phyloP scores from a whole-genome alignment of 1,284 basidiomycete genomes.

The Rhodotorula sp. region DNA sequence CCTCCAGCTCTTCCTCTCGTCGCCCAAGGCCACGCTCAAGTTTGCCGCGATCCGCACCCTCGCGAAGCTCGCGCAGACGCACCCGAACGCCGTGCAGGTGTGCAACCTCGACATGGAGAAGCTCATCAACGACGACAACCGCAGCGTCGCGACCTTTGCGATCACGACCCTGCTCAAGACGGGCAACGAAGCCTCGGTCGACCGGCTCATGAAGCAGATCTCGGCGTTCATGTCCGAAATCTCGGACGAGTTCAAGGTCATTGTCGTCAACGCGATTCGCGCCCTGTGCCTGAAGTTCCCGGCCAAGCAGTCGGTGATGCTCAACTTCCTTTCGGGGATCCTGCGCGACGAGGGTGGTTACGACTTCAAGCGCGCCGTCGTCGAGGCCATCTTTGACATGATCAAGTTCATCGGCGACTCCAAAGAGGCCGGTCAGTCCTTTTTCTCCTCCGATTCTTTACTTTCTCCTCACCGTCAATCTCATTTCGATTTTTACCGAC shows the following conservation, averaged over 20 bases:
- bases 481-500: not conserved
- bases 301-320: slow-evolving; percentile 89
- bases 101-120: slow-evolving; percentile 98
- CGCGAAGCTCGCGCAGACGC: slow-evolving; percentile 77
- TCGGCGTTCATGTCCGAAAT: slow-evolving; percentile 99
- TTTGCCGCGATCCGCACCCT: slow-evolving; percentile 97
- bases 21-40: slow-evolving; percentile 89
- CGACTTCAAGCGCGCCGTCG: slow-evolving; percentile 98
- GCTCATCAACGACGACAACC: slow-evolving; percentile 92
- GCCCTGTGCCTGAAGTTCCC: slow-evolving; percentile 99
- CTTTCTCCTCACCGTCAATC: not conserved
- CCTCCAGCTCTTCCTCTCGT: slow-evolving; percentile 87
- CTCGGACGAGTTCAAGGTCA: slow-evolving; percentile 99
- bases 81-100: slow-evolving; percentile 79
- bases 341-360: slow-evolving; percentile 97
- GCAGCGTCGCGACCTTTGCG: slow-evolving; percentile 96
- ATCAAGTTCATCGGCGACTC: slow-evolving; percentile 94
- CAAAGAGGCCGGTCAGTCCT: slow-evolving; percentile 67
- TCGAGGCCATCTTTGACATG: slow-evolving; percentile 99
- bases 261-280: slow-evolving; percentile 97
- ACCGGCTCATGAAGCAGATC: slow-evolving; percentile 99
- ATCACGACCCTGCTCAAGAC: slow-evolving; percentile 98
- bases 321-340: slow-evolving; percentile 89
- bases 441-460: not conserved
- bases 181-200: slow-evolving; percentile 97